These are phyloP conservation scores for Crinitomyces ghanaensis DNA, from an alignment of 805 yeast species.

Conservation along the genomic window DNA sequence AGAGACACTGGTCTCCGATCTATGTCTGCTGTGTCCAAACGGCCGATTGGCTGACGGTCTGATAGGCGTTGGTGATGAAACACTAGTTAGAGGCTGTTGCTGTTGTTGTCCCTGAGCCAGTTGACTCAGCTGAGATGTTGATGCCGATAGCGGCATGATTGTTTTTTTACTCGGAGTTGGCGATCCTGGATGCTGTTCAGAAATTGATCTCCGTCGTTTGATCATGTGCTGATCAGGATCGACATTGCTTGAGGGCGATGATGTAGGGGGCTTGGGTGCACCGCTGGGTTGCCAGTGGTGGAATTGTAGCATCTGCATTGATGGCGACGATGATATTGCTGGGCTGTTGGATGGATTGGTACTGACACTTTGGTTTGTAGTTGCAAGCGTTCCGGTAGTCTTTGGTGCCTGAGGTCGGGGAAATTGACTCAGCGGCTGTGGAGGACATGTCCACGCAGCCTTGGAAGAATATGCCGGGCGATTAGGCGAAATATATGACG, in stretches of 20 bases:
- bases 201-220: constrained; percentile 12
- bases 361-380: too few species aligned
- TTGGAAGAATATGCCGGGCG: constrained; percentile 7
- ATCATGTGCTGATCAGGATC: neutral
- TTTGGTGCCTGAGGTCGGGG: constrained; percentile 16
- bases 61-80: too few species aligned
- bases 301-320: constrained; percentile 40
- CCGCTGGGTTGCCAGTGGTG: constrained; percentile 44
- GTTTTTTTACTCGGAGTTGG: constrained; percentile 7
- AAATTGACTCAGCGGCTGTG: constrained; percentile 7
- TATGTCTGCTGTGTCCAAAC: constrained; percentile 15
- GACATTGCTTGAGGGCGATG: constrained; percentile 7
- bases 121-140: constrained; percentile 10
- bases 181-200: constrained; percentile 10
- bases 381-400: too few species aligned
- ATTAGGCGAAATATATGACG: constrained; percentile 13
- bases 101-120: constrained; percentile 11
- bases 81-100: too few species aligned
- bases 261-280: constrained; percentile 4
- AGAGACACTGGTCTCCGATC: constrained; percentile 16
- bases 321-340: too few species aligned
- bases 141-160: constrained; percentile 7
- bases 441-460: constrained; percentile 4
- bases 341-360: constrained; percentile 15
- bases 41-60: too few species aligned